Evolutionary conservation across 2,329 filamentous ascomycete species (phyloP), one percentile per base, ranked within the genome.

Genomic region (Pyrenochaeta sp.): DNA sequence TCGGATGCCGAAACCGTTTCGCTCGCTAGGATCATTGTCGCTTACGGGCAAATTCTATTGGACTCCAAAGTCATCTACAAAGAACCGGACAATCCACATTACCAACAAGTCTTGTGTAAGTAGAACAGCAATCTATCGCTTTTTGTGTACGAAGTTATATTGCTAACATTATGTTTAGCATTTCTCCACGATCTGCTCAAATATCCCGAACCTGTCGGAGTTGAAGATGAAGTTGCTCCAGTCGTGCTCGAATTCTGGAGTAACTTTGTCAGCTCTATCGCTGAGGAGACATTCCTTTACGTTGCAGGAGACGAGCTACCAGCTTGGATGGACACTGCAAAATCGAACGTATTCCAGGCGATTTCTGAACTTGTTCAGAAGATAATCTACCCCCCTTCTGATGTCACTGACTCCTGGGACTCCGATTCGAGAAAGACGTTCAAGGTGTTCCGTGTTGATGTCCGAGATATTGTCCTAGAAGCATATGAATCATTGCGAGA

Each of bases 181-280:
- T 84, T 82, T 34, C 80, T 91, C n/a, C 86, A 85, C 58, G 86
- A 87, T 3, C 82, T 95, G 5, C 80, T 93, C 25, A 84, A 84
- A 22, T 85, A 88, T 12, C 81, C 87, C 12, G 91, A 91, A 1
- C 85, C 87, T 66, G 86, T 90, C 1, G 88, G 89, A 1, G 85
- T 85, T 3, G 91, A 94, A 54, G 90, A 95, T 68, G 88, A 87
- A 62, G 86, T 93, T 10, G 93, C 92, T 54, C 85, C 91, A 0
- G 86, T 88, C 1, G 86, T 89, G 0, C 83, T 94, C 13, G 91
- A 95, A 68, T 94, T 95, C 72, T 95, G 92, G 91, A 89, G 86
- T 19, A 88, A 86, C 0, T 92, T 89, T 72, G 86, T 91, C 5
- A 91, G 93, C 76, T 85, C 86, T 12, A 82, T 81, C 88, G 80